Percentiles rank a stretch among this genome's conserved stretches.
These are phyloP conservation scores for Coelastrella sp. DNA, from an alignment of 139 green algal genomes.

Conservation along the genomic window DNA sequence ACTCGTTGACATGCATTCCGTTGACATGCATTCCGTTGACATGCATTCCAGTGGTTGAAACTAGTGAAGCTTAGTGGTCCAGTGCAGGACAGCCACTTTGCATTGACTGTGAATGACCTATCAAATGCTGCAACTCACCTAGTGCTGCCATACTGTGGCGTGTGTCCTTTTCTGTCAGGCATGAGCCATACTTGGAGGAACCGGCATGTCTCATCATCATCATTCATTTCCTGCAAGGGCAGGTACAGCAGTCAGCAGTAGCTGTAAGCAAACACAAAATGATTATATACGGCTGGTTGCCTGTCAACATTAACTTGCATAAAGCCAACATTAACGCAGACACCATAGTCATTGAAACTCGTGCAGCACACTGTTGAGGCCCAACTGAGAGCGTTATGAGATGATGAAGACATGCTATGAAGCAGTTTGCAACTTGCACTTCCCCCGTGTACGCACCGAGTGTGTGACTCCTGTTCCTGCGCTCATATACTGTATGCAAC, in stretches of 20 bases:
- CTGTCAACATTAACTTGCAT: not conserved
- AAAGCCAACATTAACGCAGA: not conserved
- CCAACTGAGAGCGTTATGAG: not conserved
- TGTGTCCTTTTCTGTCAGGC: constrained; percentile 75
- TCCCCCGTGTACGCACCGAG: constrained; percentile 47
- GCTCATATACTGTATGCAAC: constrained; percentile 84
- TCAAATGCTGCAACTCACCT: not conserved
- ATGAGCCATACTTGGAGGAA: constrained; percentile 89
- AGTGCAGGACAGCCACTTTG: too few species aligned
- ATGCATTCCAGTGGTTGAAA: too few species aligned
- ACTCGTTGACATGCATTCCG: too few species aligned
- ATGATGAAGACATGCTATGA: not conserved
- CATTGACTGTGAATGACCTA: too few species aligned
- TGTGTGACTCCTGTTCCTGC: constrained; percentile 81
- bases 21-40: too few species aligned
- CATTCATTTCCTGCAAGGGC: constrained; percentile 81
- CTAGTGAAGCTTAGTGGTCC: too few species aligned
- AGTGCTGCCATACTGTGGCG: constrained; percentile 72
- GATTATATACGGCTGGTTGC: too few species aligned
- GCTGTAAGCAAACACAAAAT: not conserved
- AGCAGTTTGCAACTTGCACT: not conserved
- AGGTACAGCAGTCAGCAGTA: not conserved
- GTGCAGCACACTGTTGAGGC: too few species aligned
- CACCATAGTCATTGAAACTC: not conserved
- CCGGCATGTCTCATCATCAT: constrained; percentile 67